phyloP scores from a whole-genome alignment of 2,329 filamentous ascomycete genomes.

The Diaporthe batatas region DNA sequence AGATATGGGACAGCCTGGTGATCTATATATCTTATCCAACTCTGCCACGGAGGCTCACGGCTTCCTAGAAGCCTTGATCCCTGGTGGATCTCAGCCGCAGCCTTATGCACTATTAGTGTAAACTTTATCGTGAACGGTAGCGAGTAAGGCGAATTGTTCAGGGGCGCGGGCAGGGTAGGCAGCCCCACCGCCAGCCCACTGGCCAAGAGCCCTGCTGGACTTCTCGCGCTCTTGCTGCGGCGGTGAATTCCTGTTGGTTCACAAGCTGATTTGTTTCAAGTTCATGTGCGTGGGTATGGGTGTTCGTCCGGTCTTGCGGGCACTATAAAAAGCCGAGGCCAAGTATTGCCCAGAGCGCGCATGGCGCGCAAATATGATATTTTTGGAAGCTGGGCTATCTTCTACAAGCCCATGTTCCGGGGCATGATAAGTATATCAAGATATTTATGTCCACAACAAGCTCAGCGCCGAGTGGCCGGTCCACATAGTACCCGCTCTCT shows the following conservation, averaged over 20 bases:
- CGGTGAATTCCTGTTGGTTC: background rate
- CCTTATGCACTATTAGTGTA: background rate
- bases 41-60: background rate
- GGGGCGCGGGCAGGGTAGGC: background rate
- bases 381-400: constrained; percentile 9
- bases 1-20: constrained; percentile 5
- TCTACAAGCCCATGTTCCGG: background rate
- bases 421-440: background rate
- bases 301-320: constrained; percentile 10
- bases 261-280: constrained; percentile 5
- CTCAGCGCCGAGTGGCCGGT: background rate
- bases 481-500: background rate
- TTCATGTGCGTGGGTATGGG: constrained; percentile 15
- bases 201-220: background rate
- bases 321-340: constrained; percentile 17
- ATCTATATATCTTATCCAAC: constrained; percentile 8
- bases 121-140: background rate
- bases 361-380: constrained; percentile 14
- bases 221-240: background rate
- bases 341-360: constrained; percentile 5
- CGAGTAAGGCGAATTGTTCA: constrained; percentile 28
- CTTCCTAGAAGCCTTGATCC: background rate
- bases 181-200: constrained; percentile 18
- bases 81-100: constrained; percentile 9
- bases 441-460: background rate